These are phyloP conservation scores for Ophiostoma fasciatum DNA, from an alignment of 2,329 filamentous ascomycete genomes.

Conservation along the genomic window DNA sequence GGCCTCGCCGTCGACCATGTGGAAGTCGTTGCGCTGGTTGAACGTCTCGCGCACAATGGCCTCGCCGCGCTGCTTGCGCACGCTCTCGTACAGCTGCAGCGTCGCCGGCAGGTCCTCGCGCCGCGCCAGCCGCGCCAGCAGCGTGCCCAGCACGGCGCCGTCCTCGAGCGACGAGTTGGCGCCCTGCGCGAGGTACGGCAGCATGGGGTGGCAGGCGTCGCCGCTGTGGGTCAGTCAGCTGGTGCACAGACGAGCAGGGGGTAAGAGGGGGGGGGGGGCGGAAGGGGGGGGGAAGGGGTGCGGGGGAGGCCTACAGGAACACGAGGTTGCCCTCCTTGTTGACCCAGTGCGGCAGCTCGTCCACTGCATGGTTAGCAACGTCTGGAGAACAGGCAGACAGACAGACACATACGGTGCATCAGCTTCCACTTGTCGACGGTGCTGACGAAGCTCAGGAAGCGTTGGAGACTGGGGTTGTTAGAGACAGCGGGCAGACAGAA, in stretches of 20 bases:
- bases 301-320: constrained; percentile 20
- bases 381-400: not conserved
- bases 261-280: too few species aligned
- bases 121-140: not conserved
- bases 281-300: too few species aligned
- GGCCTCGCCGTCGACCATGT: not conserved
- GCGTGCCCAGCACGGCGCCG: constrained; percentile 16
- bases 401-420: not conserved
- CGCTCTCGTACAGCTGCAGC: not conserved
- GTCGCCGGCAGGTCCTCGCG: not conserved
- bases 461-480: constrained; percentile 12
- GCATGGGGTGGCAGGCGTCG: constrained; percentile 30
- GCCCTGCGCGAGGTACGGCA: constrained; percentile 31
- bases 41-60: not conserved
- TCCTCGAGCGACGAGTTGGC: constrained; percentile 29
- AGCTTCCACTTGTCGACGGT: not conserved
- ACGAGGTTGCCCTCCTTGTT: constrained; percentile 22
- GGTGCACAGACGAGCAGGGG: too few species aligned
- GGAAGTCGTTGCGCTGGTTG: not conserved
- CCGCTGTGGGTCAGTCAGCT: too few species aligned
- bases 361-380: constrained; percentile 11
- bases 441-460: constrained; percentile 22
- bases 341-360: constrained; percentile 23
- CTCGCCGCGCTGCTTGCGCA: not conserved
- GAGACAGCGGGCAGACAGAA: too few species aligned